These are phyloP conservation scores for Alternaria sp. DNA, from an alignment of 2,329 filamentous ascomycete species.

Conservation along the genomic window DNA sequence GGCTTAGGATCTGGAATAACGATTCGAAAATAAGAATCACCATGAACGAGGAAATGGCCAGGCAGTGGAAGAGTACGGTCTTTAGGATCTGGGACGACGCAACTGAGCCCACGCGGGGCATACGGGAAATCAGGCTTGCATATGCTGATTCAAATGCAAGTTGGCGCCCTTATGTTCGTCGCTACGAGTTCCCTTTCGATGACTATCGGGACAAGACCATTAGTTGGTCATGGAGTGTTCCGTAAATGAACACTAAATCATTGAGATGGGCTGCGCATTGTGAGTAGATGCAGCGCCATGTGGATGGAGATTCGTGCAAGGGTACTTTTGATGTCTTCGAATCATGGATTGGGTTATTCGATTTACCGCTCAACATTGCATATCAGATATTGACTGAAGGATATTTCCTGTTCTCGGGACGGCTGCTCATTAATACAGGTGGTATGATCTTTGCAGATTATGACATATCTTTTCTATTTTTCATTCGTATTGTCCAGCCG, in stretches of 20 bases:
- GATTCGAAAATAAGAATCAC: background rate
- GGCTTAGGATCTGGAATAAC: background rate
- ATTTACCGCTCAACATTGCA: background rate
- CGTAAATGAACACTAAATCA: too few species aligned
- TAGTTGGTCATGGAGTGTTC: background rate
- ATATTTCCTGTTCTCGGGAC: background rate
- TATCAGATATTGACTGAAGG: background rate
- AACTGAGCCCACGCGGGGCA: background rate
- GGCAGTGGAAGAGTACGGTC: background rate
- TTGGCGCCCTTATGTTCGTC: background rate
- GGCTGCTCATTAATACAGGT: background rate
- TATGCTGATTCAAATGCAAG: background rate
- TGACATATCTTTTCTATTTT: background rate
- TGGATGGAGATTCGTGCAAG: background rate
- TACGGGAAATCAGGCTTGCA: background rate
- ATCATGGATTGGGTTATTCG: background rate
- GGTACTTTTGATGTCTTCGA: background rate
- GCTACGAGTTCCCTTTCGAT: background rate
- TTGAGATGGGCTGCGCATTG: too few species aligned
- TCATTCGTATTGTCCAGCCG: background rate
- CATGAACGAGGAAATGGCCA: background rate
- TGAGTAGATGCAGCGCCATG: background rate
- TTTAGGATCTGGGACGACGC: background rate
- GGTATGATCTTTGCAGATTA: background rate
- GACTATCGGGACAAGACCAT: background rate